These are phyloP conservation scores for Coprinellus micaceus DNA, from an alignment of 768 basidiomycete species.

Conservation along the genomic window DNA sequence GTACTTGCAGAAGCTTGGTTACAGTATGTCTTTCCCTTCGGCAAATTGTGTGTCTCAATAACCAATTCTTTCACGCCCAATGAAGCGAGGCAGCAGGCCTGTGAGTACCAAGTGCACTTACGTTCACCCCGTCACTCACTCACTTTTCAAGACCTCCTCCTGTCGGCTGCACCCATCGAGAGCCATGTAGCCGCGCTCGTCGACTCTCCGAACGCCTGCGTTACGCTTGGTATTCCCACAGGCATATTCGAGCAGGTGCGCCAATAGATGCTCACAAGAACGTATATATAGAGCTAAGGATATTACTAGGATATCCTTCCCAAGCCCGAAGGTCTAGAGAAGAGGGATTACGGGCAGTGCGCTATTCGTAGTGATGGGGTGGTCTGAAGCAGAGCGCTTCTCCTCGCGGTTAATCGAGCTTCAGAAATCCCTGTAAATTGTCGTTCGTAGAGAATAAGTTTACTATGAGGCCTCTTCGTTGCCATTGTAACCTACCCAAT, in stretches of 20 bases:
- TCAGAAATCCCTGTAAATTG: too few species aligned
- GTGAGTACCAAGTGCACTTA: constrained; percentile 28
- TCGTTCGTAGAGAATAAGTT: too few species aligned
- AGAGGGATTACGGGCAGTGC: constrained; percentile 59
- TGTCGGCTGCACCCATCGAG: constrained; percentile 69
- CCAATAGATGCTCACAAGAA: background rate
- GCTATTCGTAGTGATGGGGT: constrained; percentile 64
- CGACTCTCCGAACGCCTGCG: constrained; percentile 76
- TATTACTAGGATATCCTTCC: constrained; percentile 60
- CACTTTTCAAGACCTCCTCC: constrained; percentile 48
- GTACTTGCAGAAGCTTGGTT: constrained; percentile 73
- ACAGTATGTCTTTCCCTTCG: constrained; percentile 59
- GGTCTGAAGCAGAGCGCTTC: constrained; percentile 12
- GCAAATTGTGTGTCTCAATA: too few species aligned
- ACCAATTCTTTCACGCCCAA: background rate
- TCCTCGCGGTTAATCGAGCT: too few species aligned
- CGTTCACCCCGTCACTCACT: background rate
- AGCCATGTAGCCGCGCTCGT: constrained; percentile 69
- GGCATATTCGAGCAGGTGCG: constrained; percentile 72
- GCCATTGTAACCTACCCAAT: too few species aligned
- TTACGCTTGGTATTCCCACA: constrained; percentile 69
- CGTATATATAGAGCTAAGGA: background rate
- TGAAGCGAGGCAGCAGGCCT: constrained; percentile 77
- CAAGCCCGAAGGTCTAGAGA: constrained; percentile 56
- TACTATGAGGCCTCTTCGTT: too few species aligned